Conservation (phyloP, 805 yeast genomes). For the Cephaloascus albidus region DNA sequence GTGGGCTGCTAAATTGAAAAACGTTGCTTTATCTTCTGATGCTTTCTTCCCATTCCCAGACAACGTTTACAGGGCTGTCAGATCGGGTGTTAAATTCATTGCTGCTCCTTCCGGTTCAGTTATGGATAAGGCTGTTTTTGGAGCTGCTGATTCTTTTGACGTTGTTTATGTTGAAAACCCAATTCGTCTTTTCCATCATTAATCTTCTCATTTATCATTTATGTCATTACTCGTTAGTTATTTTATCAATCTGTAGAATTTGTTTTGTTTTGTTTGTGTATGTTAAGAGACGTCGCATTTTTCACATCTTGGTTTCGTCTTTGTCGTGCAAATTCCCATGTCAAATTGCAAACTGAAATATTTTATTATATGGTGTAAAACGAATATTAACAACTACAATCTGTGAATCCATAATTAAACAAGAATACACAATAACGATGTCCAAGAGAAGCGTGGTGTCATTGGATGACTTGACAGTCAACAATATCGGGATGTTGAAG, state of each 20-base stretch:
- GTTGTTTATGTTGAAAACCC: conserved; percentile 95
- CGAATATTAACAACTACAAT: too few species aligned
- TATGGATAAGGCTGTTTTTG: conserved; percentile 93
- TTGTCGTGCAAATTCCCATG: too few species aligned
- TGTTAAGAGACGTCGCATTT: too few species aligned
- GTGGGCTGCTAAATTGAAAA: conserved; percentile 72
- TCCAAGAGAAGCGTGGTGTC: conserved; percentile 33
- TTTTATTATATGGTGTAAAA: too few species aligned
- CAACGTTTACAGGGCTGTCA: conserved; percentile 94
- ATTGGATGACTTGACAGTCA: conserved; percentile 48
- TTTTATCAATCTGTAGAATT: too few species aligned
- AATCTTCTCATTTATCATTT: conserved; percentile 8
- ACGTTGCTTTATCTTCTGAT: conserved; percentile 91
- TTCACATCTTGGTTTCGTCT: too few species aligned
- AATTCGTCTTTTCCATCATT: conserved; percentile 97
- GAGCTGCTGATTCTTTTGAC: conserved; percentile 87
- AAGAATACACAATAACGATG: conserved; percentile 3
- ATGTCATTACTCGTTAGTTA: too few species aligned
- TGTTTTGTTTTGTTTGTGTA: too few species aligned
- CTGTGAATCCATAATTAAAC: too few species aligned
- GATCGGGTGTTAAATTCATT: conserved; percentile 91
- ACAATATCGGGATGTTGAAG: conserved; percentile 51
- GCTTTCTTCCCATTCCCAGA: conserved; percentile 99
- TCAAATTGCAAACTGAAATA: too few species aligned
- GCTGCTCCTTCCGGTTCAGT: conserved; percentile 98